Conservation (phyloP, 2,329 filamentous ascomycete genomes). For the Claviceps humidiphila region DNA sequence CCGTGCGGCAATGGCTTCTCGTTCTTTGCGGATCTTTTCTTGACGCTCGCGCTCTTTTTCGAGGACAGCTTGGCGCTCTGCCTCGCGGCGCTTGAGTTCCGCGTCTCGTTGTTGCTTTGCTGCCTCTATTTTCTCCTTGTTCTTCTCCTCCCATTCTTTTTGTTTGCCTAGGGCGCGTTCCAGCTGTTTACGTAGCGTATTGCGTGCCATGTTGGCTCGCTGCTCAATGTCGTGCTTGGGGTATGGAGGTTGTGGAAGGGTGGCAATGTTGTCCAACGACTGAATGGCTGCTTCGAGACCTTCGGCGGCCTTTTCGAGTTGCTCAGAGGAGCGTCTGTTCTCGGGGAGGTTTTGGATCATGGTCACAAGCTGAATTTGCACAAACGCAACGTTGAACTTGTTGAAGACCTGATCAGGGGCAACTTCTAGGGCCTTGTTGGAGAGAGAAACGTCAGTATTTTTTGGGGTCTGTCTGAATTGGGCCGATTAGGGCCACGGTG, state of each 20-base stretch:
- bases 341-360: slow-evolving; percentile 65
- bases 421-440: slow-evolving; percentile 52
- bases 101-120: slow-evolving; percentile 70
- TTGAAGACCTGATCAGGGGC: slow-evolving; percentile 78
- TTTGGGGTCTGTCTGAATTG: no score
- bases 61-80: slow-evolving; percentile 53
- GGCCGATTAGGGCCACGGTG: no score
- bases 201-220: slow-evolving; percentile 91
- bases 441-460: neutral
- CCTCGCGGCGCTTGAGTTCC: slow-evolving; percentile 66
- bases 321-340: slow-evolving; percentile 60
- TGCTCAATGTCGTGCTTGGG: slow-evolving; percentile 83
- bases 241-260: slow-evolving; percentile 62
- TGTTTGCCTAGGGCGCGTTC: slow-evolving; percentile 75
- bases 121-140: slow-evolving; percentile 73
- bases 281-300: slow-evolving; percentile 82
- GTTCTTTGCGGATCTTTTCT: slow-evolving; percentile 74
- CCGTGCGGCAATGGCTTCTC: slow-evolving; percentile 64
- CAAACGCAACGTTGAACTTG: slow-evolving; percentile 96
- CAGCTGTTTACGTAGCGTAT: slow-evolving; percentile 86
- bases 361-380: slow-evolving; percentile 86
- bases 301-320: slow-evolving; percentile 66
- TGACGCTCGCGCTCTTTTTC: slow-evolving; percentile 61
- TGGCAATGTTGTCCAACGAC: slow-evolving; percentile 49
- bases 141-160: slow-evolving; percentile 83